These are phyloP conservation scores for Trypanosomatidae sp. DNA, from an alignment of 208 protist species.

Conservation along the genomic window DNA sequence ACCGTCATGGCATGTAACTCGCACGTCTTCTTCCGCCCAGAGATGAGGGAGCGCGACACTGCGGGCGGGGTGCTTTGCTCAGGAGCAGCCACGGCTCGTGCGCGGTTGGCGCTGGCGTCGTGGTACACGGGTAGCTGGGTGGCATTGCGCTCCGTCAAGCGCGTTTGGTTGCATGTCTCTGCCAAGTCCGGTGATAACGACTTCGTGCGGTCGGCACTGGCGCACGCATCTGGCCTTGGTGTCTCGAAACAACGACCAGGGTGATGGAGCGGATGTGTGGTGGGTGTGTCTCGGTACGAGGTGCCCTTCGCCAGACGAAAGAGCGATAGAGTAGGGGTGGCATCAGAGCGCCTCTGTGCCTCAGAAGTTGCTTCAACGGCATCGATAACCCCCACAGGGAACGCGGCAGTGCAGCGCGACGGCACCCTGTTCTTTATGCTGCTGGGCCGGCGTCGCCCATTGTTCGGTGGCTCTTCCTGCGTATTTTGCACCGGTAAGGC, in stretches of 20 bases:
- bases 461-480: neutral
- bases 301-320: neutral
- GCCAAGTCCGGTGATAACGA: neutral
- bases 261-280: neutral
- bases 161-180: neutral
- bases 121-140: slow-evolving; percentile 10
- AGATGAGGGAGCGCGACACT: too few species aligned
- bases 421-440: neutral
- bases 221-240: neutral
- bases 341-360: neutral
- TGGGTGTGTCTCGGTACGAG: neutral
- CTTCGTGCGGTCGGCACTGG: too few species aligned
- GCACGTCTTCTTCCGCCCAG: neutral
- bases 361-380: neutral
- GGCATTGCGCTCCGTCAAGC: neutral
- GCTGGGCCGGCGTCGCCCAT: slow-evolving; percentile 4
- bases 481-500: neutral
- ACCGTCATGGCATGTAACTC: neutral
- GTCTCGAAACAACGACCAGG: neutral
- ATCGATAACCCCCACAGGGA: neutral
- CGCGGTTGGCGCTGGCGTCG: slow-evolving; percentile 1
- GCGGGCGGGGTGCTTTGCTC: neutral
- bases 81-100: neutral
- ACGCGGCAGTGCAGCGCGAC: neutral
- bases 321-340: neutral